phyloP scores from a whole-genome alignment of 2,329 filamentous ascomycete species.

The Monosporascus sp. region DNA sequence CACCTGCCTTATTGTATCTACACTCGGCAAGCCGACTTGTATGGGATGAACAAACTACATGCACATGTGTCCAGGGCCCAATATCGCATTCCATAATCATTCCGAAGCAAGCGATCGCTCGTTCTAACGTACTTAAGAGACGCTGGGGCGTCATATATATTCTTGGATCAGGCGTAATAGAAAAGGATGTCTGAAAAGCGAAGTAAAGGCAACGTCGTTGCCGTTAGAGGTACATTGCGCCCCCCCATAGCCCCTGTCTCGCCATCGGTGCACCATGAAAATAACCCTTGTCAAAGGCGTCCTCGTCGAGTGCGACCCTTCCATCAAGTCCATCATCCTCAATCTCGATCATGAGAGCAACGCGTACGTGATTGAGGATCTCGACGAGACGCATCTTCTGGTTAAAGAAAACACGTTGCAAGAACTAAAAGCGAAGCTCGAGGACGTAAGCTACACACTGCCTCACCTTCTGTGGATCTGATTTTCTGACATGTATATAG shows the following conservation, averaged over 20 bases:
- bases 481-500: constrained; percentile 25
- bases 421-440: constrained; percentile 62
- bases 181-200: neutral
- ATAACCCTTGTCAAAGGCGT: constrained; percentile 45
- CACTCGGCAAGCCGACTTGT: too few relatives aligned
- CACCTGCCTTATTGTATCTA: too few relatives aligned
- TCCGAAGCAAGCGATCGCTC: too few relatives aligned
- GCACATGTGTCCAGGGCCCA: too few relatives aligned
- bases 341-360: constrained; percentile 67
- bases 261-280: neutral
- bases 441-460: constrained; percentile 48
- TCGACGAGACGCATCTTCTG: constrained; percentile 71
- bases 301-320: constrained; percentile 77
- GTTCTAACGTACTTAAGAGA: too few relatives aligned
- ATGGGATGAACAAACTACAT: too few relatives aligned
- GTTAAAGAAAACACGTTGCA: constrained; percentile 70
- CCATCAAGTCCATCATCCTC: constrained; percentile 79
- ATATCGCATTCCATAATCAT: too few relatives aligned
- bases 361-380: constrained; percentile 73
- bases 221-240: neutral
- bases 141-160: too few relatives aligned
- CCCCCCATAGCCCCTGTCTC: neutral
- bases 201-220: neutral
- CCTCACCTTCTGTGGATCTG: constrained; percentile 1
- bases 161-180: too few relatives aligned